phyloP scores from a whole-genome alignment of 768 basidiomycete genomes.

The Leucocoprinus birnbaumii region DNA sequence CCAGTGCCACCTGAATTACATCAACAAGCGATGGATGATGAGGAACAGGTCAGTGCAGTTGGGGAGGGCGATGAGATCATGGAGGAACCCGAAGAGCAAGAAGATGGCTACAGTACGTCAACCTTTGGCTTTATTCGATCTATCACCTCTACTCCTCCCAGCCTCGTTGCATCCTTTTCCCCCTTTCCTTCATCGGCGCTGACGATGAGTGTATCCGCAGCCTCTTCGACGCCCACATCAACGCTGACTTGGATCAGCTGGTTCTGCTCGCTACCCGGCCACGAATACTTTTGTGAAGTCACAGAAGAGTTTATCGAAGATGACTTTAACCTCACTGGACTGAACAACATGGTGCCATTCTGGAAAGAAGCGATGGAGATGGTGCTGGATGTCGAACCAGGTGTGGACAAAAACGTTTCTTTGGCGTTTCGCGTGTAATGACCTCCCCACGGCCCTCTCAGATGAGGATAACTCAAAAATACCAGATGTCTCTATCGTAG shows the following conservation, averaged over 20 bases:
- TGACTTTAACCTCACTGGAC: constrained; percentile 96
- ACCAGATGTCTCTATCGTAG: constrained; percentile 97
- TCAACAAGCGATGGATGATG: constrained; percentile 55
- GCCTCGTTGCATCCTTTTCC: constrained; percentile 11
- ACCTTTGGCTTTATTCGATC: constrained; percentile 17
- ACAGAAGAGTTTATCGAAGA: constrained; percentile 99
- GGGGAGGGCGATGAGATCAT: constrained; percentile 75
- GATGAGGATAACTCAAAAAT: constrained; percentile 95
- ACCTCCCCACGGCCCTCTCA: constrained; percentile 29
- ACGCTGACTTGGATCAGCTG: constrained; percentile 94
- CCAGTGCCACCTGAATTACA: constrained; percentile 37
- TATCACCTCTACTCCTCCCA: constrained; percentile 8
- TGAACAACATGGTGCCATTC: constrained; percentile 95
- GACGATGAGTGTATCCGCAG: constrained; percentile 38
- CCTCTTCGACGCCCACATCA: constrained; percentile 87
- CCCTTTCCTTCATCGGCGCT: constrained; percentile 14
- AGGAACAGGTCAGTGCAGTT: constrained; percentile 56
- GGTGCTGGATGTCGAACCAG: constrained; percentile 98
- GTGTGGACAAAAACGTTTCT: constrained; percentile 42
- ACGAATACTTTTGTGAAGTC: constrained; percentile 98
- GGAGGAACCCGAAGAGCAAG: constrained; percentile 78
- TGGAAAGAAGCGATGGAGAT: constrained; percentile 99
- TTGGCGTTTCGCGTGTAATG: constrained; percentile 10
- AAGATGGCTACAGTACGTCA: constrained; percentile 76
- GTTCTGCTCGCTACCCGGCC: constrained; percentile 93